Base-by-base conservation (phyloP, 1,139 yeast species). In the Suhomyces anneliseae region DNA sequence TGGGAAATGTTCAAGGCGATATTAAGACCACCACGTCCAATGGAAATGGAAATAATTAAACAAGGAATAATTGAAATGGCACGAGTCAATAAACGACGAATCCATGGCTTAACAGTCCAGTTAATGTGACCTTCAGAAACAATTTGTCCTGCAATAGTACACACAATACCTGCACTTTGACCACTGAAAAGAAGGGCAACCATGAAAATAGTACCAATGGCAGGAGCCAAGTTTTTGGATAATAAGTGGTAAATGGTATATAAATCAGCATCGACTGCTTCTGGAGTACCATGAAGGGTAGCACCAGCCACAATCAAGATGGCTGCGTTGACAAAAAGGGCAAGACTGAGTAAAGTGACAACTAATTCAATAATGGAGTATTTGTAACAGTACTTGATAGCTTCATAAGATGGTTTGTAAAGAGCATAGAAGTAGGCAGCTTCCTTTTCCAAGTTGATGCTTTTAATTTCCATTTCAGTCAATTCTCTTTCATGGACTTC, bases 121-220 rank as follows among this genome's bases (percentile, higher is more conserved):
- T 85, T 80, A 40, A 87, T 69, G 58, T 86, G 87, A 0, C 95
- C 95, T 62, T 87, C 95, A 46, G 89, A 82, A 9, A 87, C 86
- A 64, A 87, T 83, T 65, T 87, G 92, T 2, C 93, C 93, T 1
- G 92, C 84, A 76, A 87, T 77, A 1, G 95, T 87, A 63, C 93
- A 86, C 2, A 86, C 90, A 19, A 87, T 83, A 29, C 93, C 93
- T 1, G 93, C 93, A 55, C 89, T 83, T 58, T 86, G 88, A 14
- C 93, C 92, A 4, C 90, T 83, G 54, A 85, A 85, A 41, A 87
- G 67, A 74, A 87, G 76, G 0, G 92, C 90, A 47, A 86, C 69
- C 9, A 88, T 90, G 68, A 87, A 87, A 1, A 86, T 73, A 2
- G 85, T 69, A 7, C 93, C 95, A 0, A 90, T 92, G 24, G 82